Evolutionary conservation across 2,329 filamentous ascomycete genomes (phyloP), one percentile per base, ranked within the genome.

Genomic region (Hypoxylon sp.): DNA sequence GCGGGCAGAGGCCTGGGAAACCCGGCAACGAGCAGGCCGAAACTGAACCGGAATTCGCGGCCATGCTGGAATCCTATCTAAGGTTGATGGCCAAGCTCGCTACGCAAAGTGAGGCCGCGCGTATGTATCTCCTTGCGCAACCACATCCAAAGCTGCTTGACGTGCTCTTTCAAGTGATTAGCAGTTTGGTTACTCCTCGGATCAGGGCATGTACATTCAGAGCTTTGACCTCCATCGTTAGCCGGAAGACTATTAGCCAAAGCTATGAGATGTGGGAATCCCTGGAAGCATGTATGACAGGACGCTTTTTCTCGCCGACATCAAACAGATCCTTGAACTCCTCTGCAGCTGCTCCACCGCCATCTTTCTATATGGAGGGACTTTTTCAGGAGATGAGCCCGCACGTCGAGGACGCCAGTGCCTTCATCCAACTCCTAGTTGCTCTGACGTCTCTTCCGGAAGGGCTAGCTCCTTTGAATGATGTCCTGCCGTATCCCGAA

Each of bases 11-110:
- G 59, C 73, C 82, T 50, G 82, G 83, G 42, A 88, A 91, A 72
- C 78, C 84, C 41, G 79, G 84, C 38, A 79, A 79, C 15, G 87
- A 89, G 40, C 83, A 89, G 58, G 87, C 91, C 58, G 92, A 96
- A 72, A 81, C 83, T 23, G 94, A 97, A 71, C 91, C 92, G 3
- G 96, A 99, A 73, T 96, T 91, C 35, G 88, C 89, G n/a, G 90
- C 97, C 76, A 97, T 99, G 91, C 81, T 99, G 23, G 92, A 97
- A 71, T 94, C 92, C 67, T 98, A 98, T 72, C 81, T 99, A 48
- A 87, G 94, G 24, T 82, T 99, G 4, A 90, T 97, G 67, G 86
- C 91, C 3, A 92, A 96, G 73, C 79, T 99, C 8, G 88, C 89
- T 60, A 81, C 83, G 18, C 87, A 94, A 70, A 97, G 91, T 69